A percentile compares a stretch with the other conserved stretches of the same genome.
phyloP scores from a whole-genome alignment of 2,329 filamentous ascomycete species.

The Ophiosphaerella korrae region DNA sequence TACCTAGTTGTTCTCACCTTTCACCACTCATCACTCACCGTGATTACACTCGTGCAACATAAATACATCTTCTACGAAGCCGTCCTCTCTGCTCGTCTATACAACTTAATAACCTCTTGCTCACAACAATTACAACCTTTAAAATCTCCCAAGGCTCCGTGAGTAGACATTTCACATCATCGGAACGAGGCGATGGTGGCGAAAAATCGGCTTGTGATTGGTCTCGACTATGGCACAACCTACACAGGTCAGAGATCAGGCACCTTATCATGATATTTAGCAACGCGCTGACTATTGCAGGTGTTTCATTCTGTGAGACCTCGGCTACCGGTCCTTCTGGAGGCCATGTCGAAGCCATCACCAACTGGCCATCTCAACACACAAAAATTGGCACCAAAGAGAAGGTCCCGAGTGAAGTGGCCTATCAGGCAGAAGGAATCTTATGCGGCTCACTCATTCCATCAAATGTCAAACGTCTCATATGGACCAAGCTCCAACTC shows the following conservation, averaged over 20 bases:
- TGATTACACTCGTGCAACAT: no score
- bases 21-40: no score
- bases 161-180: no score
- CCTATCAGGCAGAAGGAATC: conserved; percentile 10
- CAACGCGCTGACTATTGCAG: conserved; percentile 11
- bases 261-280: neutral
- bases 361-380: conserved; percentile 31
- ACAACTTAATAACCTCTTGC: no score
- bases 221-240: conserved; percentile 31
- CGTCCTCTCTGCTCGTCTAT: no score
- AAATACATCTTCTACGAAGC: no score
- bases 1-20: no score
- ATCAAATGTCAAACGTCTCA: conserved; percentile 25
- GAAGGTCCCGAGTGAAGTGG: conserved; percentile 35
- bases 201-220: conserved; percentile 9
- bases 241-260: conserved; percentile 18
- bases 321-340: conserved; percentile 9
- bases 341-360: conserved; percentile 27
- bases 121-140: no score
- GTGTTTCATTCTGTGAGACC: conserved; percentile 39
- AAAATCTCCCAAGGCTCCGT: no score
- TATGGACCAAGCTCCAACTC: conserved; percentile 41
- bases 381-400: conserved; percentile 33
- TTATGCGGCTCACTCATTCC: conserved; percentile 16
- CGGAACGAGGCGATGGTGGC: neutral